Base-by-base conservation (phyloP, 345 rosid genomes). In the Eucalyptus tenuipes region DNA sequence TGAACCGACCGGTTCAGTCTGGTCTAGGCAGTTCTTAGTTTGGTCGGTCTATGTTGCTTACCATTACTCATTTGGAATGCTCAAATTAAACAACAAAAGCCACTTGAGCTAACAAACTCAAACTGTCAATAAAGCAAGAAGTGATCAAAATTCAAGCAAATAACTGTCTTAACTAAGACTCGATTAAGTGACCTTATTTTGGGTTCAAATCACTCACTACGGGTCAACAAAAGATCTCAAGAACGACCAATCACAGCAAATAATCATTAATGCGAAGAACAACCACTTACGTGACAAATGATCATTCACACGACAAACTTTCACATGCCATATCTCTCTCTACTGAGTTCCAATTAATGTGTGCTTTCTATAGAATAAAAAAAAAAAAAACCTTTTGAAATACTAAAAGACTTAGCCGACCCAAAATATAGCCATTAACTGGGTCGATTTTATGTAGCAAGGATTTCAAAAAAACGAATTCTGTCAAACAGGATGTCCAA, bases 1-100 rank as follows among this genome's bases (percentile, higher is more conserved):
- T 18, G 1, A 52, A 7, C 0, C 3, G 24, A 2, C 2, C 2
- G 4, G 24, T 52, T 52, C 10, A 52, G 24, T 18, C 7, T 52
- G 10, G 55, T 52, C 2, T 3, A 24, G 10, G 2, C 2, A 52
- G 4, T 52, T 52, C 24, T 52, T 24, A 18, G 2, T 52, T 52
- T 52, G 10, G 55, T 52, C 18, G 24, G 55, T 52, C 55, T 52
- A 52, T 18, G 4, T 52, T 18, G 24, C 55, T 52, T 10, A 52
- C 24, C 4, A 8, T 52, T 52, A 52, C 55, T 52, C 24, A 27
- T 29, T 14, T 61, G 33, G 31, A 29, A 61, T 61, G 66, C 1
- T 29, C 17, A 29, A 61, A 61, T 33, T 14, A 61, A 61, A 29
- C 71, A 29, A 4, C 4, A 14, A 29, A 64, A 64, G 71, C 17